Conservation (phyloP, 495 filamentous ascomycete genomes). For the Penicillium pulvis region DNA sequence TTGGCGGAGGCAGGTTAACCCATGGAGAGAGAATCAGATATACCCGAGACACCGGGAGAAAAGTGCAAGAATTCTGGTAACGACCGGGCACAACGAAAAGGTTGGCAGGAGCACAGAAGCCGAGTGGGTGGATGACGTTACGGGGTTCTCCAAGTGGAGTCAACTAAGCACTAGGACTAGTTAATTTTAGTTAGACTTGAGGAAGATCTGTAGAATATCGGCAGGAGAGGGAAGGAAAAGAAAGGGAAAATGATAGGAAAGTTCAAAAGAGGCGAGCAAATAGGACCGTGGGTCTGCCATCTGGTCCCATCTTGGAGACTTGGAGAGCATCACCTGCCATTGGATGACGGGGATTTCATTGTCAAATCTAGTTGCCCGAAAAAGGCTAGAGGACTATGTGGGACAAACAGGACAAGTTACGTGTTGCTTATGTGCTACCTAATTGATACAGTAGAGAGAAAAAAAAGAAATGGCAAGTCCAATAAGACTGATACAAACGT, state of each 20-base stretch:
- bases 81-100: slow-evolving; percentile 2
- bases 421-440: not conserved
- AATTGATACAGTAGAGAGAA: not conserved
- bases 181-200: not conserved
- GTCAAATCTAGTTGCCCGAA: not conserved
- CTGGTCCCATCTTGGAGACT: not conserved
- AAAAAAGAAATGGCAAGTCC: not conserved
- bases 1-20: not conserved
- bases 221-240: not conserved
- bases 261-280: not conserved
- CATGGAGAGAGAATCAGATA: not conserved
- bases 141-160: not conserved
- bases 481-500: not conserved
- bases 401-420: not conserved
- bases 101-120: slow-evolving; percentile 9
- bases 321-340: not conserved
- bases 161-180: not conserved
- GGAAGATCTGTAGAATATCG: not conserved
- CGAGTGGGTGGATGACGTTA: slow-evolving; percentile 7
- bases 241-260: not conserved
- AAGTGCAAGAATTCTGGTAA: slow-evolving; percentile 6
- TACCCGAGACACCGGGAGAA: not conserved
- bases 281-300: not conserved
- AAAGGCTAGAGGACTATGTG: not conserved
- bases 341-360: not conserved